Base-by-base conservation (phyloP, 768 basidiomycete species). In the Boletus subcaerulescens region DNA sequence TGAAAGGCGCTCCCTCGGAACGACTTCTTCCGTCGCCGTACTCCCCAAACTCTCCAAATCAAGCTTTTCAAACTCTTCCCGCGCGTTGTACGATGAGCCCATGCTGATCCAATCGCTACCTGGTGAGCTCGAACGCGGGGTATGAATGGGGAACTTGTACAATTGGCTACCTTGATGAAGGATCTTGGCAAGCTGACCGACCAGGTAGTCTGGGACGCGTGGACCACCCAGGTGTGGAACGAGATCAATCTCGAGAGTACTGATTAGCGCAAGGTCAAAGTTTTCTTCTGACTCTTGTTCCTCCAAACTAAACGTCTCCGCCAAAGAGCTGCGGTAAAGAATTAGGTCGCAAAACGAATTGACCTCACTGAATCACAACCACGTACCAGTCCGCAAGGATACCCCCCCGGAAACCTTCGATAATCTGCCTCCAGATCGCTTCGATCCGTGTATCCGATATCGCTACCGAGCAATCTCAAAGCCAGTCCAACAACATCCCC, bases 361-460 rank as follows among this genome's bases (percentile, higher is more conserved):
- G 10, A 11, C 10, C 3, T 44, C 53, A 6, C n/a, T 53, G 14
- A 13, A 33, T n/a, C 17, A 22, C 24, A 10, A 10, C 41, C 14
- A 50, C 85, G 43, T 60, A 93, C 93, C 89, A 91, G 61, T 94
- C 91, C 7, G 91, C 91, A 4, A 91, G 77, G 22, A 95, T 86
- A 1, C 85, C 89, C 15, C 91, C 91, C 22, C 80, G 74, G 71
- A 91, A 92, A 5, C 90, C 87, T 58, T 92, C 89, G 24, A 93
- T 78, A 6, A 91, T 73, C 59, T 91, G 89, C 45, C 84, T 75
- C 94, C 93, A 98, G 35, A 96, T 88, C 4, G 85, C 85, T 64
- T 93, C 90, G 3, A 89, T 72, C 3, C 86, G 79, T 3, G 84
- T 83, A 55, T 81, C 73, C 0, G 85, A 73, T 15, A 93, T 76